Conservation (phyloP, 1,284 basidiomycete species). For the Mycena sp. region DNA sequence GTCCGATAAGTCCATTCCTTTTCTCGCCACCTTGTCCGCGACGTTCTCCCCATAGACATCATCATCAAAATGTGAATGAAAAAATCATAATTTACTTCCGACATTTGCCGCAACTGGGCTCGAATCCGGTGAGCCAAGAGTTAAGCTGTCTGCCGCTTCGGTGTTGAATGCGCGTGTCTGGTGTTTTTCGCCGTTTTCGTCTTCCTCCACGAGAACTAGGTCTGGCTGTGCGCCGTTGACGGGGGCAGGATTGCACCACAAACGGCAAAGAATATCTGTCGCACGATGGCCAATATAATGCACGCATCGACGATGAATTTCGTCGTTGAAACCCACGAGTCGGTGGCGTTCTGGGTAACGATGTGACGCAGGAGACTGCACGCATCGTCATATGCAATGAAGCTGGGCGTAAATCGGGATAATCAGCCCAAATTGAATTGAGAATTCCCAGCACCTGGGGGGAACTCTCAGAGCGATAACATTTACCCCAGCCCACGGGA, state of each 20-base stretch:
- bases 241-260: slow-evolving; percentile 44
- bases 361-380: slow-evolving; percentile 5
- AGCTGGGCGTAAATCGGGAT: slow-evolving; percentile 8
- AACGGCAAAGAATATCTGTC: slow-evolving; percentile 32
- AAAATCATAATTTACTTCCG: slow-evolving; percentile 35
- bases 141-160: slow-evolving; percentile 42
- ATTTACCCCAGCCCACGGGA: neutral
- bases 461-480: neutral
- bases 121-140: slow-evolving; percentile 39
- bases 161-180: slow-evolving; percentile 41
- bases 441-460: neutral
- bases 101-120: slow-evolving; percentile 35
- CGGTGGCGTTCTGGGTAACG: neutral
- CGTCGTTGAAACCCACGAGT: slow-evolving; percentile 10
- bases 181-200: slow-evolving; percentile 28
- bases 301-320: slow-evolving; percentile 26
- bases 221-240: slow-evolving; percentile 42
- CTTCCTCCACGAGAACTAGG: slow-evolving; percentile 32
- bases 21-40: slow-evolving; percentile 30
- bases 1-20: slow-evolving; percentile 23
- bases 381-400: neutral
- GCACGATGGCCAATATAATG: slow-evolving; percentile 26
- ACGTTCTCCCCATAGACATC: slow-evolving; percentile 35
- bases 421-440: neutral
- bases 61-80: slow-evolving; percentile 35